Evolutionary conservation across 2,329 filamentous ascomycete genomes (phyloP).

Genomic region (Colletotrichum destructivum): DNA sequence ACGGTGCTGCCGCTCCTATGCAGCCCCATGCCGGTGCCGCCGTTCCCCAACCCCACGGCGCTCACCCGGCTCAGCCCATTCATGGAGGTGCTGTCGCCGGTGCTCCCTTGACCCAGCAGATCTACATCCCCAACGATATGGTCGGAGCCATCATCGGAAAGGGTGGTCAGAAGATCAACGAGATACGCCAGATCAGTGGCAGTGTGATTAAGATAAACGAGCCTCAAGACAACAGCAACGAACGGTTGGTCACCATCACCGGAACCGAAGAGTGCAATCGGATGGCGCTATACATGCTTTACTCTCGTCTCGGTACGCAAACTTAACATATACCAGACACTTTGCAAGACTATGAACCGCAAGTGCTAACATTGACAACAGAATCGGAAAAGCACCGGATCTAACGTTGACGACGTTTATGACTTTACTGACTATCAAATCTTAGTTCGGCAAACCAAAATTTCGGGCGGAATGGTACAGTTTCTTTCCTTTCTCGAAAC

Average conservation of each 20-base stretch:
- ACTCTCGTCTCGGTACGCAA: conserved; percentile 89
- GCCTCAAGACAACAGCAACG: conserved; percentile 98
- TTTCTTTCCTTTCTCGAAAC: conserved; percentile 40
- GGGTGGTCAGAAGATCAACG: conserved; percentile 98
- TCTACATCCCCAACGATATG: conserved; percentile 99
- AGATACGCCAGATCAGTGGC: conserved; percentile 95
- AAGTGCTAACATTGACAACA: conserved; percentile 50
- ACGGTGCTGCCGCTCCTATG: conserved; percentile 84
- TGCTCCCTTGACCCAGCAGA: conserved; percentile 94
- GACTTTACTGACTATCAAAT: conserved; percentile 43
- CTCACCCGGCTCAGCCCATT: conserved; percentile 78
- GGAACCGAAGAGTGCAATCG: conserved; percentile 99
- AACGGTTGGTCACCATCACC: conserved; percentile 96
- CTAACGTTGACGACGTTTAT: conserved; percentile 48
- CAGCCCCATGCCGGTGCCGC: conserved; percentile 79
- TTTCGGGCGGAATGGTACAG: conserved; percentile 40
- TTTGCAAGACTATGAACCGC: background rate
- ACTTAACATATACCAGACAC: conserved; percentile 45
- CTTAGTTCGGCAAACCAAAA: conserved; percentile 43
- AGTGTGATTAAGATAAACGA: conserved; percentile 99
- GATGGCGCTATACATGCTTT: conserved; percentile 99
- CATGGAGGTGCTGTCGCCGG: conserved; percentile 76
- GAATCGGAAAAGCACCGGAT: conserved; percentile 64
- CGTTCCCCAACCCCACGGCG: conserved; percentile 66
- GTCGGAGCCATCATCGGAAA: conserved; percentile 99